These are phyloP conservation scores for Mucor sp. DNA, from an alignment of 371 early-diverging fungal genomes.

Conservation along the genomic window DNA sequence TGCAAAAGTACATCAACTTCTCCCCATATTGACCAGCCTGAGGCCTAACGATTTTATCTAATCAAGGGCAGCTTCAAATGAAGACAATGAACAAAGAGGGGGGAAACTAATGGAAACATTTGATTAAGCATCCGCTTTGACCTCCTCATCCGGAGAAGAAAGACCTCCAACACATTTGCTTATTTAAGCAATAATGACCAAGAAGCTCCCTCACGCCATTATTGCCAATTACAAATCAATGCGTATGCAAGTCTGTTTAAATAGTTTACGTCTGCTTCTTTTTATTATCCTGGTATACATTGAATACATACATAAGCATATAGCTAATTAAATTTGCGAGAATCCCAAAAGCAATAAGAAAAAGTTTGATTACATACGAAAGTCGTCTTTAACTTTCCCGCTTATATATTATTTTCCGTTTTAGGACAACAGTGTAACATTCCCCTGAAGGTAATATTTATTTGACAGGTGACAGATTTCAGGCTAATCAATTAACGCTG, in stretches of 20 bases:
- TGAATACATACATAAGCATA: too few species aligned
- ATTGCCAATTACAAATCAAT: too few species aligned
- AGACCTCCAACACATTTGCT: not conserved
- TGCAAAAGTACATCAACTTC: too few species aligned
- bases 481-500: not conserved
- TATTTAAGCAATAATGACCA: not conserved
- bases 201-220: too few species aligned
- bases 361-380: not conserved
- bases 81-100: not conserved
- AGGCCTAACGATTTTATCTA: not conserved
- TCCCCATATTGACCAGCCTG: not conserved
- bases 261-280: too few species aligned
- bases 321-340: too few species aligned
- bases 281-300: too few species aligned
- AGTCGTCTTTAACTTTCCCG: not conserved
- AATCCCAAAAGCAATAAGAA: too few species aligned
- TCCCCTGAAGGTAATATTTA: not conserved
- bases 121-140: not conserved
- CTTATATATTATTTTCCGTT: not conserved
- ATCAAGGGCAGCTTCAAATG: not conserved
- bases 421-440: not conserved
- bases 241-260: too few species aligned
- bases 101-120: not conserved
- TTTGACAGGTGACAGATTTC: not conserved
- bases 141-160: not conserved